Percentiles rank a stretch among this genome's conserved stretches.
phyloP scores from a whole-genome alignment of 1,139 yeast genomes.

The Wickerhamiella pararugosa region DNA sequence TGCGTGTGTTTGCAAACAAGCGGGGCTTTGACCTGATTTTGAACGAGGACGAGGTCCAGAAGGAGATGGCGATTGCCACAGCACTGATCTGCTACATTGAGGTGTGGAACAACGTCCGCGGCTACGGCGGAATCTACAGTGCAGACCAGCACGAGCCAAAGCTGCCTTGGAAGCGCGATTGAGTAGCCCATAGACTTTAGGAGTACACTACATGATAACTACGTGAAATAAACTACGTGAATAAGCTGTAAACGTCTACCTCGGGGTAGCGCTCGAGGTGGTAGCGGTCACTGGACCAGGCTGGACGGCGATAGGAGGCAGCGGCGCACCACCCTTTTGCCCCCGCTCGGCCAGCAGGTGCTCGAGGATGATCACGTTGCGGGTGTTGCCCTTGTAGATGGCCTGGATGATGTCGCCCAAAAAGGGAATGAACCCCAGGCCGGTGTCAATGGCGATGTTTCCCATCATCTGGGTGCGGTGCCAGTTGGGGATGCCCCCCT shows the following conservation, averaged over 20 bases:
- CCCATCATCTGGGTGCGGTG: conserved; percentile 39
- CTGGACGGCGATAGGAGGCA: too few relatives aligned
- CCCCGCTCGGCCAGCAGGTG: conserved; percentile 26
- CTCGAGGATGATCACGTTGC: conserved; percentile 55
- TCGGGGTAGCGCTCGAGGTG: too few relatives aligned
- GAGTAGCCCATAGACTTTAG: conserved; percentile 4
- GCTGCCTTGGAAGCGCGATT: conserved; percentile 47
- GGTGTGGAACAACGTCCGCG: conserved; percentile 48
- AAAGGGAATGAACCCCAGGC: conserved; percentile 54
- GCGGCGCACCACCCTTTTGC: neutral
- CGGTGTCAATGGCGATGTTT: conserved; percentile 51
- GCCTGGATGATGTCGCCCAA: conserved; percentile 58
- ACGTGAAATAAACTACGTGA: neutral
- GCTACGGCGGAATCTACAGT: conserved; percentile 47
- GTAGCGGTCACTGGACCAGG: too few relatives aligned
- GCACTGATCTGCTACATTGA: conserved; percentile 47
- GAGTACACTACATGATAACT: neutral
- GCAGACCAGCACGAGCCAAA: conserved; percentile 35
- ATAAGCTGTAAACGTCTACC: too few relatives aligned
- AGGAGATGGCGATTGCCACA: conserved; percentile 42
- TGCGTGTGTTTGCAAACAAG: conserved; percentile 25
- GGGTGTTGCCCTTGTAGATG: conserved; percentile 56
- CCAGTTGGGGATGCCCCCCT: conserved; percentile 47
- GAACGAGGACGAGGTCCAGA: conserved; percentile 34
- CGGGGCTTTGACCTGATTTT: conserved; percentile 44